Percentiles rank a stretch among this genome's conserved stretches.
Evolutionary conservation across 164 flowering plant genomes (phyloP).

Genomic region (Vitis riparia): DNA sequence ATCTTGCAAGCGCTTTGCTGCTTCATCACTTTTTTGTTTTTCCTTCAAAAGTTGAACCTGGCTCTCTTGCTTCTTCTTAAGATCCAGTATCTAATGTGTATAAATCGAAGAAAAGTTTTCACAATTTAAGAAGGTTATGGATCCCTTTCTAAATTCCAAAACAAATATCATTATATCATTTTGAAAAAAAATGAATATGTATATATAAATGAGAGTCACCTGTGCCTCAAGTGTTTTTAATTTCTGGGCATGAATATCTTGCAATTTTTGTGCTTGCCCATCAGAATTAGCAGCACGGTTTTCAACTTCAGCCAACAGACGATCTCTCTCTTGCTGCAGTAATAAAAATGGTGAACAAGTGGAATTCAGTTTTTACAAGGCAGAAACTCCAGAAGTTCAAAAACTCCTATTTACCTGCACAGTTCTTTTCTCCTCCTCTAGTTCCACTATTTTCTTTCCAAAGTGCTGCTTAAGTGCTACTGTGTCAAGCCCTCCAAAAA

Average conservation of each 20-base stretch:
- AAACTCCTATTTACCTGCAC: conserved; percentile 64
- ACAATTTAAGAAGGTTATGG: too few relatives aligned
- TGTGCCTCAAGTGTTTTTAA: conserved; percentile 90
- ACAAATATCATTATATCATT: too few relatives aligned
- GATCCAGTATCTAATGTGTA: conserved; percentile 70
- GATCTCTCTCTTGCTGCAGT: conserved; percentile 89
- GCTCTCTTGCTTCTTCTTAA: conserved; percentile 94
- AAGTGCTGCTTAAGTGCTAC: conserved; percentile 95
- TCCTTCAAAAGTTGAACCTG: conserved; percentile 93
- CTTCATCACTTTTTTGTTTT: conserved; percentile 98
- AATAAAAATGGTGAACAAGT: conserved; percentile 13
- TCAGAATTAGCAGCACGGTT: conserved; percentile 76
- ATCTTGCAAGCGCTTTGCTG: conserved; percentile 85
- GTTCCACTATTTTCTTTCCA: conserved; percentile 89
- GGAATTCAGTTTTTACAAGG: background rate
- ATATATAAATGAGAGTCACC: conserved; percentile 36
- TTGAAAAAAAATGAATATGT: background rate
- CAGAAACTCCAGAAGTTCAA: background rate
- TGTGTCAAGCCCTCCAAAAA: conserved; percentile 70
- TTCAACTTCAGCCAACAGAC: conserved; percentile 80
- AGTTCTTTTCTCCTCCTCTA: conserved; percentile 89
- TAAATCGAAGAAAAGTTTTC: background rate
- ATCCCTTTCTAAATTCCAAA: background rate
- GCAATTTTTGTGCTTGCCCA: conserved; percentile 90
- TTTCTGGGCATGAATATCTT: conserved; percentile 83